Conservation (phyloP, 176 grass and related monocot genomes). For the Paspalum vaginatum region DNA sequence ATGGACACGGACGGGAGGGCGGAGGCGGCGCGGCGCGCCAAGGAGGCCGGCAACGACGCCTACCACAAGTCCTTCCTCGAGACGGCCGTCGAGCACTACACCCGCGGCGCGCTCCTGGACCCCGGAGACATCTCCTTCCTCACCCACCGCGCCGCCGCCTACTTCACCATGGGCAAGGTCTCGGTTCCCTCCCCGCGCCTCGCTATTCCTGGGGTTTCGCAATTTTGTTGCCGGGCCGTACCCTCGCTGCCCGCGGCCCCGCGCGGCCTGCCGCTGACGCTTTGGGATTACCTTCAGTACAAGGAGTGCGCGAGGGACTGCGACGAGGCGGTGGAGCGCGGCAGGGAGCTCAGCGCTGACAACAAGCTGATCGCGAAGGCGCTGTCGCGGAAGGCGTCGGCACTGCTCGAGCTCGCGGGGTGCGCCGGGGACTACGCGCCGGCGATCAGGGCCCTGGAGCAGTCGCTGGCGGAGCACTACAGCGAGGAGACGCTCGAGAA, state of each 20-base stretch:
- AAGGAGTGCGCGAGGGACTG: slow-evolving; percentile 58
- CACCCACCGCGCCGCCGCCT: slow-evolving; percentile 61
- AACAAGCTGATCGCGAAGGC: slow-evolving; percentile 50
- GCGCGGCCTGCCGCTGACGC: not conserved
- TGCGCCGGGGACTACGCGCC: slow-evolving; percentile 46
- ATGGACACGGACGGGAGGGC: slow-evolving; percentile 39
- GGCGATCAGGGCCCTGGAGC: slow-evolving; percentile 48
- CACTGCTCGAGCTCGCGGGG: slow-evolving; percentile 46
- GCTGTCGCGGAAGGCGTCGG: slow-evolving; percentile 50
- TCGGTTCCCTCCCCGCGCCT: too few relatives aligned
- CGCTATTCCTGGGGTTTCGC: too few relatives aligned
- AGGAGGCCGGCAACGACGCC: slow-evolving; percentile 47
- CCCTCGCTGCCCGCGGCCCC: not conserved
- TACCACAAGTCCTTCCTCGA: slow-evolving; percentile 48
- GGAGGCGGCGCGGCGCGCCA: slow-evolving; percentile 50
- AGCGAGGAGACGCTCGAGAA: slow-evolving; percentile 43
- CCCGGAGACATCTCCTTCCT: slow-evolving; percentile 56
- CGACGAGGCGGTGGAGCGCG: slow-evolving; percentile 52
- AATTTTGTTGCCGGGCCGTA: too few relatives aligned
- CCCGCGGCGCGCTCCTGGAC: slow-evolving; percentile 41
- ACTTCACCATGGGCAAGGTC: slow-evolving; percentile 56
- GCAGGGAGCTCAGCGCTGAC: slow-evolving; percentile 47
- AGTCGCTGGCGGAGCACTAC: slow-evolving; percentile 53
- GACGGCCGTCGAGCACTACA: slow-evolving; percentile 49
- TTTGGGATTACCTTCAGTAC: slow-evolving; percentile 31